These are phyloP conservation scores for Pseudophaeomoniella oleicola DNA, from an alignment of 2,329 filamentous ascomycete species.

Conservation along the genomic window DNA sequence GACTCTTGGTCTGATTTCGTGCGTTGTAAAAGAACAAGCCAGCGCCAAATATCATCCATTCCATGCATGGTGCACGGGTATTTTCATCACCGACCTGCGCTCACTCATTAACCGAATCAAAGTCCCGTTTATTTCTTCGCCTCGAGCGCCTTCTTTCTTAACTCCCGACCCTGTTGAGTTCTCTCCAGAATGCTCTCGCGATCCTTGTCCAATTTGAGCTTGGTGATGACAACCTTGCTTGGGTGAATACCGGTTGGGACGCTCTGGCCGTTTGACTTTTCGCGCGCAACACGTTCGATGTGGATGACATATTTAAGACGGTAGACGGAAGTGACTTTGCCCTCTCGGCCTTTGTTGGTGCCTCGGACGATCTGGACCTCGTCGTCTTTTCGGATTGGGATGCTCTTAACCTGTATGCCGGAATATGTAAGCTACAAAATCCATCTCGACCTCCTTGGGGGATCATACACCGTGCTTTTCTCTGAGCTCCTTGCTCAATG, in stretches of 20 bases:
- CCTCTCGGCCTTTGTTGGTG: slow-evolving; percentile 92
- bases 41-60: neutral
- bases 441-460: neutral
- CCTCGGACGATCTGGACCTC: slow-evolving; percentile 88
- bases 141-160: slow-evolving; percentile 16
- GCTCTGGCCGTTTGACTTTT: slow-evolving; percentile 94
- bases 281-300: slow-evolving; percentile 89
- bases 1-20: neutral
- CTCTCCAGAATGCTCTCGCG: slow-evolving; percentile 33
- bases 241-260: slow-evolving; percentile 90
- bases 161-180: slow-evolving; percentile 31
- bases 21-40: neutral
- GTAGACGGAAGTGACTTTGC: slow-evolving; percentile 96
- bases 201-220: slow-evolving; percentile 72
- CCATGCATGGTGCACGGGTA: neutral
- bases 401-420: slow-evolving; percentile 62
- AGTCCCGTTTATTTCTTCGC: slow-evolving; percentile 1
- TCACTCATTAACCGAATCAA: neutral
- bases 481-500: slow-evolving; percentile 89
- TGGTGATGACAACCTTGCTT: slow-evolving; percentile 95
- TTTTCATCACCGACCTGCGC: neutral
- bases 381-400: slow-evolving; percentile 95
- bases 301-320: slow-evolving; percentile 96
- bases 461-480: slow-evolving; percentile 91
- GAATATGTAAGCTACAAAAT: slow-evolving; percentile 1